Evolutionary conservation across 495 filamentous ascomycete genomes (phyloP), one percentile per base, ranked within the genome.

Genomic region (Margaritispora aquatica): DNA sequence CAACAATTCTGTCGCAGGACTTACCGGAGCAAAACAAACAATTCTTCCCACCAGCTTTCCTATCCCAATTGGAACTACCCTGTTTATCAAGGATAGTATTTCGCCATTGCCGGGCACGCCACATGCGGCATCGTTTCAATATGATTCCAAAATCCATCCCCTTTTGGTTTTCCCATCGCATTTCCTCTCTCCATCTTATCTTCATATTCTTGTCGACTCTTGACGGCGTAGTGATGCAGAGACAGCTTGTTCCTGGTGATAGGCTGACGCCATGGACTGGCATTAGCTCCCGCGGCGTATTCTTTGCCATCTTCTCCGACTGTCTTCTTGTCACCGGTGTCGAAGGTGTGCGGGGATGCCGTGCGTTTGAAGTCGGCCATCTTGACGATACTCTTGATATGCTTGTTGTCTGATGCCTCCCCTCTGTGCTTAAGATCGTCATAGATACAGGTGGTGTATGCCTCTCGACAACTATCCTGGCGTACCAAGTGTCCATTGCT

Each of bases 151-250:
- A 58, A 41, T 2, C 7, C 20, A 10, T 58, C 48, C 2, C n/a
- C 9, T 29, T 38, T 52, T 38, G 56, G 47, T 26, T 52, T 21
- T 11, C 26, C 26, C 56, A 51, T 58, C 5, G 47, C 59, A 48
- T 58, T 62, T 11, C 59, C 34, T 10, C 55, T 24, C 8, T 29
- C 4, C 41, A 65, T 46, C 51, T 62, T 62, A 55, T 62, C 55
- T 29, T 62, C 59, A 54, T 54, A 65, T 26, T 65, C 54, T 26
- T 58, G 50, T 29, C 26, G 20, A 47, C 63, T 65, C 55, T 59
- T 65, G 7, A 57, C n/a, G 20, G 44, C 51, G 41, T 65, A 65
- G 29, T 62, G 63, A 59, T 65, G 63, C 23, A 65, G 36, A 1
- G 17, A 44, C 15, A 62, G 48, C 34, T 52, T n/a, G 19, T 65